Evolutionary conservation across 2,329 filamentous ascomycete species (phyloP).

Genomic region (Hirsutella rhossiliensis): DNA sequence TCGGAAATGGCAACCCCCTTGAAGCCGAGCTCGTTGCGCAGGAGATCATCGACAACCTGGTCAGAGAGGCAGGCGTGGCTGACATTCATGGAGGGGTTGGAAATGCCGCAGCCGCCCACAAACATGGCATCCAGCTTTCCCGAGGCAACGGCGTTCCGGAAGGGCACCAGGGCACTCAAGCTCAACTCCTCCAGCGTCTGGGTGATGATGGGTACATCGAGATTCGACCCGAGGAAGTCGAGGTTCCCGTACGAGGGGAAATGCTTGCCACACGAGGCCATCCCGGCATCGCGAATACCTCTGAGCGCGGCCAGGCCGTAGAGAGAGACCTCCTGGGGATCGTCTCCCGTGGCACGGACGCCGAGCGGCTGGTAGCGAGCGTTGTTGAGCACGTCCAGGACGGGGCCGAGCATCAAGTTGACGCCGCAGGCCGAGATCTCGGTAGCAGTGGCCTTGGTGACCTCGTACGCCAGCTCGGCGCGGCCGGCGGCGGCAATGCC

Average conservation of each 20-base stretch:
- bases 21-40: constrained; percentile 82
- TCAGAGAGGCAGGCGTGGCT: constrained; percentile 92
- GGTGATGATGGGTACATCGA: constrained; percentile 91
- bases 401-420: constrained; percentile 89
- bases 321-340: constrained; percentile 87
- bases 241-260: constrained; percentile 94
- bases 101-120: constrained; percentile 87
- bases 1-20: constrained; percentile 89
- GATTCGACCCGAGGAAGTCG: constrained; percentile 80
- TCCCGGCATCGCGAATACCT: constrained; percentile 81
- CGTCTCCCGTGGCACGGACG: constrained; percentile 80
- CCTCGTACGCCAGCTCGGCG: constrained; percentile 72
- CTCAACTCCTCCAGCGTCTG: constrained; percentile 88
- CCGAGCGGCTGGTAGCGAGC: constrained; percentile 82
- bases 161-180: constrained; percentile 82
- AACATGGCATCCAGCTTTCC: constrained; percentile 86
- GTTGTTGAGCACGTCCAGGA: constrained; percentile 88
- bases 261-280: constrained; percentile 88
- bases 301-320: constrained; percentile 86
- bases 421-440: constrained; percentile 89
- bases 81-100: constrained; percentile 82
- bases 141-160: constrained; percentile 76
- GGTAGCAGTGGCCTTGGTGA: constrained; percentile 86
- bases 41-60: constrained; percentile 80
- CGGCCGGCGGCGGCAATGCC: constrained; percentile 87